These are phyloP conservation scores for Mortierella sp. DNA, from an alignment of 371 early-diverging fungal genomes.

Conservation along the genomic window DNA sequence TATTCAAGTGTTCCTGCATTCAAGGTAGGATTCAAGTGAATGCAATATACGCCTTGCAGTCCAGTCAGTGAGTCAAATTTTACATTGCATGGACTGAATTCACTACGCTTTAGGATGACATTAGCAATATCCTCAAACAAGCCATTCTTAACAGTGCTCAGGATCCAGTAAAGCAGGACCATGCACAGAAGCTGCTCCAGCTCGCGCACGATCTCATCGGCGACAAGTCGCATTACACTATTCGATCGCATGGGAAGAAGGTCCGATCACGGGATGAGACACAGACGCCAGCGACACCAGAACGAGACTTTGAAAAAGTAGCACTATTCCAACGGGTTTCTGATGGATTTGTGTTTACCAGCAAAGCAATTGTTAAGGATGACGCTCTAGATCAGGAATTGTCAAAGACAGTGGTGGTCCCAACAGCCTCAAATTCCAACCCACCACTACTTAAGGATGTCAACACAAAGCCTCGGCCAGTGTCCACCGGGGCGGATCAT, in stretches of 20 bases:
- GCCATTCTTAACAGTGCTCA: constrained; percentile 10
- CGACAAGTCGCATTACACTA: constrained; percentile 44
- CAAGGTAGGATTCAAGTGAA: constrained; percentile 18
- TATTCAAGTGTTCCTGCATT: constrained; percentile 28
- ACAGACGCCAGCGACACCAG: constrained; percentile 17
- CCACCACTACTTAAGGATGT: constrained; percentile 43
- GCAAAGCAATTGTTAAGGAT: constrained; percentile 29
- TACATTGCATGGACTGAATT: no score
- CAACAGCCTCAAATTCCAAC: constrained; percentile 18
- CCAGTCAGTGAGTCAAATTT: no score
- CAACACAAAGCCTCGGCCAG: constrained; percentile 32
- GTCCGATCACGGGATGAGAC: constrained; percentile 36
- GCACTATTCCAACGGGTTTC: constrained; percentile 42
- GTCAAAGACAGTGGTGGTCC: constrained; percentile 28
- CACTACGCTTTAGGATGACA: constrained; percentile 28
- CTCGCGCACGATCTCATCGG: constrained; percentile 32
- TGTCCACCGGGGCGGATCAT: constrained; percentile 14
- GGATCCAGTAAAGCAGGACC: constrained; percentile 17
- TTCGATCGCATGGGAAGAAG: constrained; percentile 52
- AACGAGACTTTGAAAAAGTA: constrained; percentile 34
- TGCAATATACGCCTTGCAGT: no score
- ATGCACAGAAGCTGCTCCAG: constrained; percentile 31
- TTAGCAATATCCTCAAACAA: constrained; percentile 26
- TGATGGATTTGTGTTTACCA: constrained; percentile 49
- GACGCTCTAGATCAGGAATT: constrained; percentile 34